Evolutionary conservation across 805 yeast genomes (phyloP), one percentile per base, ranked within the genome.

Genomic region (Grigorovia transvaalensis): DNA sequence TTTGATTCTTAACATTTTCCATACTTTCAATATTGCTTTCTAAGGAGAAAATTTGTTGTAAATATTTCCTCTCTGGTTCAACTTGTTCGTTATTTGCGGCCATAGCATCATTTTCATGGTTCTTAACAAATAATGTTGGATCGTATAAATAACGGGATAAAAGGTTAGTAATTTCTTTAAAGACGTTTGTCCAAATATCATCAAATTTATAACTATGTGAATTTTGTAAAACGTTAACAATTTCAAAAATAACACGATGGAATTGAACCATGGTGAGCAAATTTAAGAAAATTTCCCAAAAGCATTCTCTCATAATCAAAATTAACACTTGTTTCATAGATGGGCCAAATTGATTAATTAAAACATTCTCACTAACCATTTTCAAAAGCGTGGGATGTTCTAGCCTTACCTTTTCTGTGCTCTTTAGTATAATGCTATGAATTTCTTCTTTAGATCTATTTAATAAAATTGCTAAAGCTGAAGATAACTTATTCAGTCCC

Each of bases 281-380:
- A 62, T 80, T 82, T 30, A 79, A 71, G 59, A 85, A 88, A n/a
- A 88, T 73, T 9, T 80, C 74, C 65, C 85, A 80, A 56, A 85
- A 84, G 44, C 88, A 74, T 55, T 87, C 88, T 56, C 82, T 80
- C 35, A 89, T 68, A 0, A 87, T 74, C 0, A 76, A 65, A 0
- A 81, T 76, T 12, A 79, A 66, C 11, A 74, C 71, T 53, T 81
- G 84, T 53, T 75, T 74, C 50, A 71, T 59, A 9, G 71, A 58
- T 1, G 68, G 54, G 7, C 74, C 75, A 55, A 70, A 64, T 41
- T 66, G 68, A 18, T 56, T 48, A 9, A 56, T 58, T 12, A 48
- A 54, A 1, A 56, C 35, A 8, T 58, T 46, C 35, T 53, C 52
- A 33, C 56, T 63, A 8, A 65, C 52, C 29, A 65, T 56, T 51